Conservation (phyloP, 345 rosid species). For the Atalantia buxifolia region DNA sequence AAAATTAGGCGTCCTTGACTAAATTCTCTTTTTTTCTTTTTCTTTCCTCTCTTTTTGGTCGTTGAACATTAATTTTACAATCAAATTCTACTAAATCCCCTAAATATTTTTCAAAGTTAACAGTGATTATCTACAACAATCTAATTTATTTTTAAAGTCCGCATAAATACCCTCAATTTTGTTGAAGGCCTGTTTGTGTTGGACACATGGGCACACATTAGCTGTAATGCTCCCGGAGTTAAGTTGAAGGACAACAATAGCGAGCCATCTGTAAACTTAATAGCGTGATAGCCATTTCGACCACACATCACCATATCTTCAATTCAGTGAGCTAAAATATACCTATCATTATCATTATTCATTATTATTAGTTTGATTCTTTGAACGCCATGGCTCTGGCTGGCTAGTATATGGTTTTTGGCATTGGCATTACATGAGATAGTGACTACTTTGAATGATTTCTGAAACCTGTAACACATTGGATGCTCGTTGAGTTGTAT, state of each 20-base stretch:
- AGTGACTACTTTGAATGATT: constrained; percentile 10
- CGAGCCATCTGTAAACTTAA: not conserved
- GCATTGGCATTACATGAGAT: constrained; percentile 29
- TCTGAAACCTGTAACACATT: constrained; percentile 6
- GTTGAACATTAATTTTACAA: too few relatives aligned
- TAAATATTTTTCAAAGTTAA: too few relatives aligned
- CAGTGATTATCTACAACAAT: not conserved
- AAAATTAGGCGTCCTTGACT: too few relatives aligned
- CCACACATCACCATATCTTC: constrained; percentile 9
- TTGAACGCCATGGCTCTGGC: not conserved
- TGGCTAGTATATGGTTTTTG: not conserved
- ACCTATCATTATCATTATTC: not conserved
- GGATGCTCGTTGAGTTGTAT: constrained; percentile 40
- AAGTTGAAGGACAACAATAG: not conserved
- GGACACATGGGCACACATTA: not conserved
- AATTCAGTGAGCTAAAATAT: not conserved
- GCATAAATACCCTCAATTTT: not conserved
- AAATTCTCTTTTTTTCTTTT: too few relatives aligned
- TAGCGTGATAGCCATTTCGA: not conserved
- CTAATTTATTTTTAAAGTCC: too few relatives aligned
- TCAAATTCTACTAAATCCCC: too few relatives aligned
- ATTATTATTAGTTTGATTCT: too few relatives aligned
- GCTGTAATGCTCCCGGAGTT: not conserved
- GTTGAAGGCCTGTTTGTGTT: not conserved
- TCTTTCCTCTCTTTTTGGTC: too few relatives aligned